phyloP scores from a whole-genome alignment of 2,329 filamentous ascomycete genomes.

The Amauroascus niger region DNA sequence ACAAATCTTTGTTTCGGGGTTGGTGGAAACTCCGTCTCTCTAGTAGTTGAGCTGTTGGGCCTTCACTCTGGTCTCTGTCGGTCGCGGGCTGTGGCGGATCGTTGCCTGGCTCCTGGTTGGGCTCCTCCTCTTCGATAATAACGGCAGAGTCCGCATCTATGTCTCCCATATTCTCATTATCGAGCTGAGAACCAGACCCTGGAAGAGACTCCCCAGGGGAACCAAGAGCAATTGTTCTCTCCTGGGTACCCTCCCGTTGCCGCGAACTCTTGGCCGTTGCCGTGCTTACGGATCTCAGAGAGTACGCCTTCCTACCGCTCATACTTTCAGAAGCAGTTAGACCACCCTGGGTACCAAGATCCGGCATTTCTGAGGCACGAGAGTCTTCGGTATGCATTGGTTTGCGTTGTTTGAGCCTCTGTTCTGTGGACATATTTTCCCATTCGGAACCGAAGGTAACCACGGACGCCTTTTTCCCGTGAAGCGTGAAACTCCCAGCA shows the following conservation, averaged over 20 bases:
- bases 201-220: constrained; percentile 2
- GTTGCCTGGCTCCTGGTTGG: not conserved
- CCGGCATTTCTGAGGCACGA: constrained; percentile 26
- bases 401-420: constrained; percentile 57
- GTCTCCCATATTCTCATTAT: not conserved
- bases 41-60: not conserved
- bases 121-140: constrained; percentile 2
- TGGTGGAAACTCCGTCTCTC: not conserved
- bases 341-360: constrained; percentile 20
- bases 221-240: not conserved
- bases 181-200: not conserved
- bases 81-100: not conserved
- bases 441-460: constrained; percentile 94
- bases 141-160: not conserved
- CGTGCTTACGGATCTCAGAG: constrained; percentile 49
- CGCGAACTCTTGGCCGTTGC: constrained; percentile 4
- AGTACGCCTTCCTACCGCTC: constrained; percentile 45
- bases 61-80: not conserved
- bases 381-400: constrained; percentile 34
- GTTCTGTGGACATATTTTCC: constrained; percentile 64
- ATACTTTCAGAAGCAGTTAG: constrained; percentile 15
- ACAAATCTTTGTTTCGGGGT: not conserved
- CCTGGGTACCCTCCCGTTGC: constrained; percentile 2
- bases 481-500: constrained; percentile 84
- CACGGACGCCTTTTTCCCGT: constrained; percentile 95